These are phyloP conservation scores for Aegilops longissima DNA, from an alignment of 176 grass and related monocot genomes.

Conservation along the genomic window DNA sequence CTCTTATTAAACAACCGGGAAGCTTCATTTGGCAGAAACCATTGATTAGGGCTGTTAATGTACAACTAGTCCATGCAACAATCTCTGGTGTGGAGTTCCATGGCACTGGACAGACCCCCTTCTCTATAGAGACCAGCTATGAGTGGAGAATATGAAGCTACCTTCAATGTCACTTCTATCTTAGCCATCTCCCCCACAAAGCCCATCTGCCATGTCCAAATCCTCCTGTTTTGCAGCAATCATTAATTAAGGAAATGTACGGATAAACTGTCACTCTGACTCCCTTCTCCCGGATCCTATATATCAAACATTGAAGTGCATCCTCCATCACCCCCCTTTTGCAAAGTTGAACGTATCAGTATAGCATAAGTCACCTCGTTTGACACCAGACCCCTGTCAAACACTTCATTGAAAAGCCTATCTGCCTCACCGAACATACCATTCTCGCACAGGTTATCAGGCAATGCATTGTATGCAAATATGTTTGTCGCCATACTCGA, in stretches of 20 bases:
- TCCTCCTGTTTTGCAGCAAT: conserved; percentile 47
- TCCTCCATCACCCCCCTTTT: conserved; percentile 55
- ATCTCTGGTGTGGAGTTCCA: background rate
- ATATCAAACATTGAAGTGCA: conserved; percentile 41
- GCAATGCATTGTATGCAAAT: background rate
- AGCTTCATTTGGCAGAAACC: conserved; percentile 3
- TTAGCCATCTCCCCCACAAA: background rate
- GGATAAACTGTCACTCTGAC: conserved; percentile 48
- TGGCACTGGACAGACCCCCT: background rate
- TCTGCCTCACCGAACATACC: conserved; percentile 54
- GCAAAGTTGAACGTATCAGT: conserved; percentile 49
- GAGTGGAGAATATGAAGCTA: conserved; percentile 12
- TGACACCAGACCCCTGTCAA: conserved; percentile 36
- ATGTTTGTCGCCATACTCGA: background rate
- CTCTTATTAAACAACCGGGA: background rate
- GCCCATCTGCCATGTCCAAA: conserved; percentile 13
- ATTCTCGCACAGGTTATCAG: background rate
- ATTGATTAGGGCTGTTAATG: background rate
- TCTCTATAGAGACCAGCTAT: conserved; percentile 2
- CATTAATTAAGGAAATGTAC: conserved; percentile 80
- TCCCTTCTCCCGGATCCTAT: conserved; percentile 48
- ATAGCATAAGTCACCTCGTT: conserved; percentile 64
- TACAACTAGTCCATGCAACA: too few species aligned
- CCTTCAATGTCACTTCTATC: background rate
- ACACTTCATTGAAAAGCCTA: conserved; percentile 51